These are phyloP conservation scores for Millerago galiae DNA, from an alignment of 805 yeast genomes.

Conservation along the genomic window DNA sequence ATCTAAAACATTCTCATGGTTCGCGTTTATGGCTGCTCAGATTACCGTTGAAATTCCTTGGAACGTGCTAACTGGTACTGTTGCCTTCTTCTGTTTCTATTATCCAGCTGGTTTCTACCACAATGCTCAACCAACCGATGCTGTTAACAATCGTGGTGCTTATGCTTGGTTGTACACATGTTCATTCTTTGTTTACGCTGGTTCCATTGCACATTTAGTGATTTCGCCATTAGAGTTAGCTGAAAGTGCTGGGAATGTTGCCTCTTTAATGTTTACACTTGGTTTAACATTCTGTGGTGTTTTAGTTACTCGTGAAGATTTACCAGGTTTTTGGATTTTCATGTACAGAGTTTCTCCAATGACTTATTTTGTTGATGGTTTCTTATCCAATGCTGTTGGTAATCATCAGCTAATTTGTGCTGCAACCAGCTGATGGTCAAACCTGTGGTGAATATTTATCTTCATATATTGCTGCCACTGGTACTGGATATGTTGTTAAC, in stretches of 20 bases:
- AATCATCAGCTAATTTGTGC: constrained; percentile 41
- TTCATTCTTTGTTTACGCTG: constrained; percentile 41
- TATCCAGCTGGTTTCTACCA: constrained; percentile 63
- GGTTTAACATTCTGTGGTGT: constrained; percentile 71
- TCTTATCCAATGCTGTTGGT: constrained; percentile 49
- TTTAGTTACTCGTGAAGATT: constrained; percentile 42
- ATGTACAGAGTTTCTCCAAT: constrained; percentile 69
- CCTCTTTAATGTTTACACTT: constrained; percentile 47
- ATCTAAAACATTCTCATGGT: constrained; percentile 64
- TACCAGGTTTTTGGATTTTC: constrained; percentile 72
- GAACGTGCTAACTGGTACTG: constrained; percentile 54
- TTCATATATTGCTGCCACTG: constrained; percentile 24
- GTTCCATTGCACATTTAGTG: constrained; percentile 49
- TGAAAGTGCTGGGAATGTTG: constrained; percentile 57
- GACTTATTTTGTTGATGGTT: constrained; percentile 53
- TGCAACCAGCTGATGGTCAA: constrained; percentile 44
- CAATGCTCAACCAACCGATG: constrained; percentile 56
- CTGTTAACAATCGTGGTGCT: constrained; percentile 48
- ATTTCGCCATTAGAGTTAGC: constrained; percentile 53
- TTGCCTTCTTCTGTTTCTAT: constrained; percentile 57
- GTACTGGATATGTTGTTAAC: constrained; percentile 15
- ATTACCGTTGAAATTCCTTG: constrained; percentile 61
- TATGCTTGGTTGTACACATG: constrained; percentile 36
- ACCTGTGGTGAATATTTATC: constrained; percentile 53
- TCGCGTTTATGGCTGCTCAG: constrained; percentile 53